Evolutionary conservation across 2,329 filamentous ascomycete genomes (phyloP).

Genomic region (Ascosphaera aggregata): DNA sequence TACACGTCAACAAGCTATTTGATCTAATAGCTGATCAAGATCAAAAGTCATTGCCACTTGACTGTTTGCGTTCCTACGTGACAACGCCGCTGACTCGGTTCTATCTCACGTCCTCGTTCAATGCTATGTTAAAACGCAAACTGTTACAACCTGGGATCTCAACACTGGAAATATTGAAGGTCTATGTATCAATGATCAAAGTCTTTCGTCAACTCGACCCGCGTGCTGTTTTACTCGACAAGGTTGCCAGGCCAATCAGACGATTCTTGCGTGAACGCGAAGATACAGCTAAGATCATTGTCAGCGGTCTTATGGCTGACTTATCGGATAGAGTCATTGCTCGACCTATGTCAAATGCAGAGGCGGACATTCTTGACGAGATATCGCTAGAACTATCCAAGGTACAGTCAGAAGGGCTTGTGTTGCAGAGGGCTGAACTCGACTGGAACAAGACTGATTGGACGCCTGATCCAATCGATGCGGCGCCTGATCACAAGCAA

Average conservation of each 20-base stretch:
- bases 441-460: conserved; percentile 88
- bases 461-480: conserved; percentile 82
- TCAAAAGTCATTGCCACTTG: conserved; percentile 31
- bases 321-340: conserved; percentile 16
- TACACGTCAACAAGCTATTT: conserved; percentile 33
- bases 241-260: conserved; percentile 40
- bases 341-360: conserved; percentile 12
- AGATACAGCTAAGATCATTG: conserved; percentile 42
- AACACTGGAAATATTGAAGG: conserved; percentile 40
- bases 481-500: conserved; percentile 74
- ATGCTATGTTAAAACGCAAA: conserved; percentile 27
- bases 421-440: conserved; percentile 37
- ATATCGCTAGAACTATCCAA: conserved; percentile 29
- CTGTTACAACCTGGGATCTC: conserved; percentile 40
- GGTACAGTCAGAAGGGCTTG: conserved; percentile 18
- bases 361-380: conserved; percentile 22
- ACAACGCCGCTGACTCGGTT: conserved; percentile 29
- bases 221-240: conserved; percentile 40
- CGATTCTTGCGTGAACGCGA: conserved; percentile 39
- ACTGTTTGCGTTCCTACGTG: conserved; percentile 35
- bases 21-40: conserved; percentile 40
- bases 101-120: conserved; percentile 31
- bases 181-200: conserved; percentile 44
- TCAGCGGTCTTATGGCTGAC: conserved; percentile 37
- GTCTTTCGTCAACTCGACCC: conserved; percentile 39